Conservation (phyloP, 768 basidiomycete genomes). For the Mycena floridula region DNA sequence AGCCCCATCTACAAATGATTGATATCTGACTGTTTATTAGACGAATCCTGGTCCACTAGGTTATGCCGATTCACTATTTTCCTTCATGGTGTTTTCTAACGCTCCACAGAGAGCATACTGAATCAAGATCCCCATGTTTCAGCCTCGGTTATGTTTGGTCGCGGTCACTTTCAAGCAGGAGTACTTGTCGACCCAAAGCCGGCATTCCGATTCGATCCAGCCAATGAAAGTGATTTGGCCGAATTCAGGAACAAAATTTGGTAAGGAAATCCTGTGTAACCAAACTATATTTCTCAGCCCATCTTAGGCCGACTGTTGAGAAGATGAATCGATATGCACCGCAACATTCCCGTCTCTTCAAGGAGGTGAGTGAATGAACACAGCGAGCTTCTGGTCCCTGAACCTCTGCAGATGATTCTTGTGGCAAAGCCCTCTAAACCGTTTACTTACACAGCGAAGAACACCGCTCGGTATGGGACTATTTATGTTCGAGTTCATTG, state of each 20-base stretch:
- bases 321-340: slow-evolving; percentile 32
- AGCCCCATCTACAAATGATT: too few relatives aligned
- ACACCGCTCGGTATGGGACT: background rate
- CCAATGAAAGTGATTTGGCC: background rate
- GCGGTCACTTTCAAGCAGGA: slow-evolving; percentile 25
- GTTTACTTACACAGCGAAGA: slow-evolving; percentile 24
- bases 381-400: background rate
- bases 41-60: slow-evolving; percentile 33
- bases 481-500: slow-evolving; percentile 9
- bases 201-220: slow-evolving; percentile 1
- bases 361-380: slow-evolving; percentile 23
- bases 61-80: slow-evolving; percentile 3
- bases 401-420: slow-evolving; percentile 32
- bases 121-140: slow-evolving; percentile 19
- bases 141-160: slow-evolving; percentile 28
- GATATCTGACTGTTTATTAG: slow-evolving; percentile 10
- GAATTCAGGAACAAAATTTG: slow-evolving; percentile 3
- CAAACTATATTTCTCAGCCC: background rate
- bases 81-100: slow-evolving; percentile 8
- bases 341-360: slow-evolving; percentile 38
- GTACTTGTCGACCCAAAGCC: slow-evolving; percentile 25
- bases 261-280: background rate
- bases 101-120: slow-evolving; percentile 28
- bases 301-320: slow-evolving; percentile 32
- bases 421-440: slow-evolving; percentile 30